These are phyloP conservation scores for Astrocystis sublimbata DNA, from an alignment of 495 filamentous ascomycete species.

Conservation along the genomic window DNA sequence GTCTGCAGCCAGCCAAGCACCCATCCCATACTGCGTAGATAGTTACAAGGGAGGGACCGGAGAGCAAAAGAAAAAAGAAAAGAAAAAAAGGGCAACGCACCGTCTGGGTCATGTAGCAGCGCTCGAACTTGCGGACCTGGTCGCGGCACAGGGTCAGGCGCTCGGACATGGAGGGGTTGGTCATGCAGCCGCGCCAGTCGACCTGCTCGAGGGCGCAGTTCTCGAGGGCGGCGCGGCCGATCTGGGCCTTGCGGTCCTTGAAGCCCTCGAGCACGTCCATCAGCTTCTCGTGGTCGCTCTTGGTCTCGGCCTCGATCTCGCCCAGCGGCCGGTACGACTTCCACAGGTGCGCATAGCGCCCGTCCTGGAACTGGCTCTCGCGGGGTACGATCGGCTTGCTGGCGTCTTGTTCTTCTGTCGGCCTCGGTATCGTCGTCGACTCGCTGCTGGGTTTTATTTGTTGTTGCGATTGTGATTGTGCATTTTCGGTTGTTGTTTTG, in stretches of 20 bases:
- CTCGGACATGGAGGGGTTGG: conserved; percentile 58
- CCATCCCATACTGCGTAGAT: too few species aligned
- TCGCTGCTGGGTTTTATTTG: conserved; percentile 16
- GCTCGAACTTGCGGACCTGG: conserved; percentile 68
- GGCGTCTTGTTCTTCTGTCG: not conserved
- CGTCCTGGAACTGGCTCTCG: conserved; percentile 62
- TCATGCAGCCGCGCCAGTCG: conserved; percentile 73
- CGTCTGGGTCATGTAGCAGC: conserved; percentile 80
- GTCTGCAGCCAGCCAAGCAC: too few species aligned
- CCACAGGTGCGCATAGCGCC: conserved; percentile 94
- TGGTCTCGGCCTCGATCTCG: conserved; percentile 61
- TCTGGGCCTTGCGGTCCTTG: conserved; percentile 75
- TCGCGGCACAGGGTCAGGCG: conserved; percentile 71
- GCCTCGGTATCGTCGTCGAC: conserved; percentile 6
- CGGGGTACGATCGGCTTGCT: conserved; percentile 29
- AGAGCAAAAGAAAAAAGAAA: not conserved
- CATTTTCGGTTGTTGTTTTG: too few species aligned
- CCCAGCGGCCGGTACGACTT: conserved; percentile 73
- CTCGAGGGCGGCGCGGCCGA: conserved; percentile 82
- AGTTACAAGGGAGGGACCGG: not conserved
- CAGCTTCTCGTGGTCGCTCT: conserved; percentile 72
- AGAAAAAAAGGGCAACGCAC: conserved; percentile 48
- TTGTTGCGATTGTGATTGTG: conserved; percentile 24
- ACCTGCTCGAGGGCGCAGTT: conserved; percentile 89
- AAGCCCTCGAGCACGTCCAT: conserved; percentile 75